A percentile compares a stretch with the other conserved stretches of the same genome.
These are phyloP conservation scores for Cyclanthera cordifolia DNA, from an alignment of 306 rosid genomes.

Conservation along the genomic window DNA sequence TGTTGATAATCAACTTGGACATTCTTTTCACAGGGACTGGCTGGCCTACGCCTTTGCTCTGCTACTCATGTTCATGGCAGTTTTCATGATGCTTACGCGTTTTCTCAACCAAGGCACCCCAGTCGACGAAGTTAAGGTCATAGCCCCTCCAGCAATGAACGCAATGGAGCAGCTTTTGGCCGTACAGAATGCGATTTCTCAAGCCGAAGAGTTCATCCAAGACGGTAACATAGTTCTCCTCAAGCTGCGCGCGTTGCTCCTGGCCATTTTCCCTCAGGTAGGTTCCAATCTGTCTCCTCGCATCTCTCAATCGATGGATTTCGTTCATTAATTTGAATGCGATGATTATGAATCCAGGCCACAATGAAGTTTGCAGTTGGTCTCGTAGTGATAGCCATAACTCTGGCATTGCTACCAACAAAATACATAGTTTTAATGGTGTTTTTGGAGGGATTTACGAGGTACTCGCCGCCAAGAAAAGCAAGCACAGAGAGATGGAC, in stretches of 20 bases:
- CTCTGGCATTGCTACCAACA: slow-evolving; percentile 49
- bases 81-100: slow-evolving; percentile 57
- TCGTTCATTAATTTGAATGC: neutral
- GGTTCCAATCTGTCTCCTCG: slow-evolving; percentile 31
- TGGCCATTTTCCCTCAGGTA: slow-evolving; percentile 89
- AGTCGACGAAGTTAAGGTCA: slow-evolving; percentile 49
- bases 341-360: slow-evolving; percentile 34
- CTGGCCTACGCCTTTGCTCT: slow-evolving; percentile 48
- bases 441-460: slow-evolving; percentile 59
- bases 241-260: slow-evolving; percentile 64
- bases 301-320: neutral
- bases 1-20: slow-evolving; percentile 11
- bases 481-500: slow-evolving; percentile 66
- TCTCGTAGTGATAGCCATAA: slow-evolving; percentile 38
- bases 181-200: slow-evolving; percentile 73
- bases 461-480: slow-evolving; percentile 65
- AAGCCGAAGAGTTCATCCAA: slow-evolving; percentile 64
- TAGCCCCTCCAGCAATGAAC: slow-evolving; percentile 71
- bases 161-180: slow-evolving; percentile 94
- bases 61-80: slow-evolving; percentile 32
- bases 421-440: slow-evolving; percentile 41
- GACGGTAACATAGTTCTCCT: slow-evolving; percentile 69
- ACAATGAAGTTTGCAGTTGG: slow-evolving; percentile 52
- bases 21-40: slow-evolving; percentile 57
- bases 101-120: slow-evolving; percentile 40